Percentiles rank a stretch among this genome's conserved stretches.
Conservation (phyloP, 1,139 yeast genomes). For the Meyerozyma sp. region DNA sequence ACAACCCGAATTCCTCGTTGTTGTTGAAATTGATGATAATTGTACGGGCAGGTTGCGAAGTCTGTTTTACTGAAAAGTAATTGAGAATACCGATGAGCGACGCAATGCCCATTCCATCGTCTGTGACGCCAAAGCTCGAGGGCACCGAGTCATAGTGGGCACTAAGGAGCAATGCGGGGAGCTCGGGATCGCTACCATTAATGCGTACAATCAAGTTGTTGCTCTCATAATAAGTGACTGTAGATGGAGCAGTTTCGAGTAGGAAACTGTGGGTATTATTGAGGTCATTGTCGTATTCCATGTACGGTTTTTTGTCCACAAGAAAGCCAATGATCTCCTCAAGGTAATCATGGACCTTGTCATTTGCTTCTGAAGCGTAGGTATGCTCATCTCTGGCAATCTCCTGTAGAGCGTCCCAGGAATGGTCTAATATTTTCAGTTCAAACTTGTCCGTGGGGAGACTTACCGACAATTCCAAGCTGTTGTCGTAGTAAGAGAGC, state of each 20-base stretch:
- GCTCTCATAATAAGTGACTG: conserved; percentile 67
- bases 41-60: conserved; percentile 60
- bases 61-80: conserved; percentile 33
- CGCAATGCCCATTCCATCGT: conserved; percentile 91
- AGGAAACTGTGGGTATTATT: conserved; percentile 37
- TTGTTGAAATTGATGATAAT: conserved; percentile 82
- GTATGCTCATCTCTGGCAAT: conserved; percentile 71
- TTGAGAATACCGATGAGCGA: conserved; percentile 68
- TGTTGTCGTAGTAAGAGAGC: conserved; percentile 27
- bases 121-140: conserved; percentile 82
- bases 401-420: conserved; percentile 66
- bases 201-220: conserved; percentile 71
- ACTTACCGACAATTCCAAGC: conserved; percentile 30
- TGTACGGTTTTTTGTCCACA: conserved; percentile 22
- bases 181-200: conserved; percentile 50
- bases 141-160: conserved; percentile 93
- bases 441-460: conserved; percentile 38
- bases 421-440: conserved; percentile 33
- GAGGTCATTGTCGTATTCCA: conserved; percentile 50
- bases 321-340: conserved; percentile 35
- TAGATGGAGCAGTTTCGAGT: conserved; percentile 38
- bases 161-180: conserved; percentile 69
- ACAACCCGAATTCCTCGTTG: conserved; percentile 83
- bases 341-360: conserved; percentile 66
- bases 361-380: conserved; percentile 72